These are phyloP conservation scores for Earliella scabrosa DNA, from an alignment of 1,284 basidiomycete genomes.

Conservation along the genomic window DNA sequence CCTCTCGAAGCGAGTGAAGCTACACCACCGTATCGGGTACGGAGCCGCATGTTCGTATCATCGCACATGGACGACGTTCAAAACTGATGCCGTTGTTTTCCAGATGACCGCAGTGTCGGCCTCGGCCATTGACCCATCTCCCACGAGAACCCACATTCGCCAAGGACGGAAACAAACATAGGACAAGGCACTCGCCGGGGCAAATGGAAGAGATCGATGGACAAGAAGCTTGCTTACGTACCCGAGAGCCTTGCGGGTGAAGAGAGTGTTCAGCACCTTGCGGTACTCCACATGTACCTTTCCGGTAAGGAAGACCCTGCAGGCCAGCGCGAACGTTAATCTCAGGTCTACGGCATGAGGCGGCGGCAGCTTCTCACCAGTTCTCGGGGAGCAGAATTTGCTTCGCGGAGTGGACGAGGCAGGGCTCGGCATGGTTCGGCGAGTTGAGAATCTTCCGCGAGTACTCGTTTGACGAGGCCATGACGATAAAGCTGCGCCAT, in stretches of 20 bases:
- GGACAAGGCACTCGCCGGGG: background rate
- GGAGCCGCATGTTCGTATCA: too few relatives aligned
- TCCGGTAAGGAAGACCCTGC: conserved; percentile 95
- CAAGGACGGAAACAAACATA: too few relatives aligned
- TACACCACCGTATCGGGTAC: too few relatives aligned
- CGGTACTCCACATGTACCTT: conserved; percentile 96
- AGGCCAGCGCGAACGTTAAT: conserved; percentile 7
- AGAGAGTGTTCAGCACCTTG: conserved; percentile 88
- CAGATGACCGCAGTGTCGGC: too few relatives aligned
- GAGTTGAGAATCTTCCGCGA: conserved; percentile 94
- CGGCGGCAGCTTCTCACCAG: conserved; percentile 60
- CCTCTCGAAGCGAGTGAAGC: too few relatives aligned
- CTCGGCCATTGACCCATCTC: too few relatives aligned
- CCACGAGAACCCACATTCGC: too few relatives aligned
- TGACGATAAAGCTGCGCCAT: conserved; percentile 91
- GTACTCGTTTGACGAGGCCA: conserved; percentile 91
- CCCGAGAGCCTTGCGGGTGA: conserved; percentile 94
- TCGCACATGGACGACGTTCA: too few relatives aligned
- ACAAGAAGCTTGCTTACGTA: conserved; percentile 42
- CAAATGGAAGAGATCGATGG: background rate
- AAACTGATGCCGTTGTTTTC: too few relatives aligned
- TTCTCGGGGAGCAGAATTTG: conserved; percentile 87
- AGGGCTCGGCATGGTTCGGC: conserved; percentile 88
- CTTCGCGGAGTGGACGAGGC: conserved; percentile 93
- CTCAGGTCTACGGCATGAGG: background rate